A percentile compares a stretch with the other conserved stretches of the same genome.
Conservation (phyloP, 75 land plant species). For the Cryptomeria japonica region DNA sequence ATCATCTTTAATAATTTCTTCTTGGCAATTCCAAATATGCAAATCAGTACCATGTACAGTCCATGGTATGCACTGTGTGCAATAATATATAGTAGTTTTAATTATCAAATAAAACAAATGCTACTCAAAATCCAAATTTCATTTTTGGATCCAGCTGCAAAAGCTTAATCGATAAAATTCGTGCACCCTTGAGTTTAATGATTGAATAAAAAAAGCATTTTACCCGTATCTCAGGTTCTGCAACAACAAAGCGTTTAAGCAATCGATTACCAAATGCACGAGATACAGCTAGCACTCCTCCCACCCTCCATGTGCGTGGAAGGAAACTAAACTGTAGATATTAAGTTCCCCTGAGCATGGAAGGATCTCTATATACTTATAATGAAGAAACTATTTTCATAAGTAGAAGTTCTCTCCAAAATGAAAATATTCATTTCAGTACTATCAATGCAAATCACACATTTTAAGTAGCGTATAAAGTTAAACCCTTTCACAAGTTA, state of each 20-base stretch:
- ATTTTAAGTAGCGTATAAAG: not conserved
- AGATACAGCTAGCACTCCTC: constrained; percentile 96
- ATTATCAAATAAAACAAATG: not conserved
- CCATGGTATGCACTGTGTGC: not conserved
- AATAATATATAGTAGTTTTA: not conserved
- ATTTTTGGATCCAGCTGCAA: not conserved
- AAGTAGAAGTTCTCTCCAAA: not conserved
- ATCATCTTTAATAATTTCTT: constrained; percentile 5
- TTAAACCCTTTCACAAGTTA: not conserved
- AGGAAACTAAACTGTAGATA: not conserved
- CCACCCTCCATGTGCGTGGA: constrained; percentile 97
- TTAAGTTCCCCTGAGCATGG: not conserved
- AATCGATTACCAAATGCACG: constrained; percentile 97
- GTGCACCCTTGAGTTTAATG: not conserved
- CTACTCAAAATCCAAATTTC: not conserved
- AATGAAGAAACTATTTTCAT: not conserved
- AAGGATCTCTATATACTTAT: not conserved
- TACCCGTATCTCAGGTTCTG: constrained; percentile 93
- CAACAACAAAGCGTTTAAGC: constrained; percentile 88
- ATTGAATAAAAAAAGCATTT: not conserved
- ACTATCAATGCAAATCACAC: not conserved
- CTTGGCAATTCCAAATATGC: not conserved
- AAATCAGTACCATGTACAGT: not conserved
- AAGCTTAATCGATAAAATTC: not conserved
- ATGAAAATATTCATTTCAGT: not conserved